Percentiles rank a stretch among this genome's conserved stretches.
Evolutionary conservation across 2,329 filamentous ascomycete genomes (phyloP).

Genomic region (Balansia obtecta): DNA sequence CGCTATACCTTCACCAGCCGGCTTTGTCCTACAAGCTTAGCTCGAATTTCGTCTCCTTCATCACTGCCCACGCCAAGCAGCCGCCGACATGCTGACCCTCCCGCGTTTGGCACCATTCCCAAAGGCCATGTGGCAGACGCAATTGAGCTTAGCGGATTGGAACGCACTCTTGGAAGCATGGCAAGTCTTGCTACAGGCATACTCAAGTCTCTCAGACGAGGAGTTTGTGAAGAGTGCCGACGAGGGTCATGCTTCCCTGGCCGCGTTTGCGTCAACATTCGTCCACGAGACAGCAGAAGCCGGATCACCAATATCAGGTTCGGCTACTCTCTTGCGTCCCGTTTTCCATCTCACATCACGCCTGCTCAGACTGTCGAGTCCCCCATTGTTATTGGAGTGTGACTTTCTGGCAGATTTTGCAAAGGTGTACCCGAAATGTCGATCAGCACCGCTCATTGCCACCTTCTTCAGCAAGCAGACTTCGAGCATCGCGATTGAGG

Average conservation of each 20-base stretch:
- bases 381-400: slow-evolving; percentile 46
- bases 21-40: no score
- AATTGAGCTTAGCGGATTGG: slow-evolving; percentile 62
- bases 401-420: slow-evolving; percentile 57
- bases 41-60: neutral
- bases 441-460: slow-evolving; percentile 37
- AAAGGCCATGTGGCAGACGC: slow-evolving; percentile 49
- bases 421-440: slow-evolving; percentile 52
- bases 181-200: slow-evolving; percentile 52
- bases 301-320: slow-evolving; percentile 14
- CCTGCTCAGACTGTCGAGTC: slow-evolving; percentile 31
- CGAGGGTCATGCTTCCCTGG: slow-evolving; percentile 43
- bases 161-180: slow-evolving; percentile 64
- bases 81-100: slow-evolving; percentile 4
- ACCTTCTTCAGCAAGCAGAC: slow-evolving; percentile 40
- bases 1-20: no score
- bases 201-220: slow-evolving; percentile 45
- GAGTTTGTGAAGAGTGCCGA: slow-evolving; percentile 38
- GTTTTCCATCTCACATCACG: slow-evolving; percentile 53
- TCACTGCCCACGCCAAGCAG: slow-evolving; percentile 17
- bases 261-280: slow-evolving; percentile 36
- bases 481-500: slow-evolving; percentile 29
- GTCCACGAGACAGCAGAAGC: slow-evolving; percentile 37
- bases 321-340: slow-evolving; percentile 42
- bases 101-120: slow-evolving; percentile 73